Evolutionary conservation across 805 yeast species (phyloP), one percentile per base, ranked within the genome.

Genomic region (Wickerhamomyces kurtzmanii): DNA sequence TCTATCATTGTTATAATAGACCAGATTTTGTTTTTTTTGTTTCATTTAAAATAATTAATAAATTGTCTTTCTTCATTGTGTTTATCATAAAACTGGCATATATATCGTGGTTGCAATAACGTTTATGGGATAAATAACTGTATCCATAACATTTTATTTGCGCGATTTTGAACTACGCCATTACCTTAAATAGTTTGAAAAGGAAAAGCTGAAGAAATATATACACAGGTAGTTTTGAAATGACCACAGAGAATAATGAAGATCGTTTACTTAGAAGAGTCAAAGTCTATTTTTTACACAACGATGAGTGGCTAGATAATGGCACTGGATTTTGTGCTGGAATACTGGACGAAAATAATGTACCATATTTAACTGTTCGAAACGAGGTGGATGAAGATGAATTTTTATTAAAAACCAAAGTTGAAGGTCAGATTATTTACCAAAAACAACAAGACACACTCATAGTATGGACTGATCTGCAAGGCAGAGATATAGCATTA

Each of bases 251-350:
- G n/a, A n/a, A n/a, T n/a, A n/a, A n/a, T n/a, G n/a, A 28, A 24
- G 25, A 33, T 10, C 37, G 42, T 8, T 38, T 61, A 16, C 82
- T 86, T 9, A 71, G 86, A 46, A 61, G 96, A 38, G 98, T 89
- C 27, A 89, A 87, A 47, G 89, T 91, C n/a, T 91, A 89, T 47
- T 65, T 82, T 11, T 60, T 91, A 18, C 75, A 73, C 22, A 79
- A 81, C 17, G 87, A 79, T 27, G 78, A 72, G 41, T 89, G 98
- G 98, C 61, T 73, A 22, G 97, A 89, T 47, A 71, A 79, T 26
- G 97, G 96, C 12, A 86, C 96, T 0, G 97, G 98, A 1, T 79
- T 71, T 47, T 85, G 95, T 45, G 65, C 69, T 27, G 96, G 96
- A 6, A 77, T 75, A 37, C 41, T 77, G 10, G 29, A 34, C 4